A percentile compares a stretch with the other conserved stretches of the same genome.
phyloP scores from a whole-genome alignment of 202 grass and related monocot species.

The Cymbopogon flexuosus region DNA sequence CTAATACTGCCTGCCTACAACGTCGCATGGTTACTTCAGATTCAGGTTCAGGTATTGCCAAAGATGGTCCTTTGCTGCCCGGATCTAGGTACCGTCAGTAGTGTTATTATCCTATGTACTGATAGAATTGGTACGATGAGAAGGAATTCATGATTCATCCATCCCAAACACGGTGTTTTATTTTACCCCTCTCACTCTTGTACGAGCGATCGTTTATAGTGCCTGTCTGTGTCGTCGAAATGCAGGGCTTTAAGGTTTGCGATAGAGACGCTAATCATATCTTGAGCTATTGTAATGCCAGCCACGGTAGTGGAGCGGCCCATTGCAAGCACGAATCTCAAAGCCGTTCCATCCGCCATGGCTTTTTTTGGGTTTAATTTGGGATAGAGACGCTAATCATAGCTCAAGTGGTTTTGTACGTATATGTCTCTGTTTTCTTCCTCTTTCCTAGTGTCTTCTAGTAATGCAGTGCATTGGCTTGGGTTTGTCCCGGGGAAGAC shows the following conservation, averaged over 20 bases:
- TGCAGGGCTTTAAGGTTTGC: not conserved
- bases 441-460: not conserved
- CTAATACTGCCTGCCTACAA: not conserved
- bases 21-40: not conserved
- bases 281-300: not conserved
- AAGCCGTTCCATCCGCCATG: no score
- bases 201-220: no score
- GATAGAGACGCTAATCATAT: no score
- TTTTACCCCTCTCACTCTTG: no score
- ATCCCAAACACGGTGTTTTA: not conserved
- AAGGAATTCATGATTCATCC: not conserved
- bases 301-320: not conserved
- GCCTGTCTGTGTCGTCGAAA: not conserved
- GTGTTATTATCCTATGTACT: not conserved
- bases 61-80: not conserved
- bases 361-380: no score
- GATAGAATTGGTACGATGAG: not conserved
- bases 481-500: no score
- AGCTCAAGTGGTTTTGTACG: not conserved
- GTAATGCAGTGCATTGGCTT: not conserved
- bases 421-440: not conserved
- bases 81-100: not conserved
- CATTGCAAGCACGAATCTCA: not conserved
- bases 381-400: no score
- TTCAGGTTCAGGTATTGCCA: not conserved